Base-by-base conservation (phyloP, 805 yeast species). In the Ogataea sp. region DNA sequence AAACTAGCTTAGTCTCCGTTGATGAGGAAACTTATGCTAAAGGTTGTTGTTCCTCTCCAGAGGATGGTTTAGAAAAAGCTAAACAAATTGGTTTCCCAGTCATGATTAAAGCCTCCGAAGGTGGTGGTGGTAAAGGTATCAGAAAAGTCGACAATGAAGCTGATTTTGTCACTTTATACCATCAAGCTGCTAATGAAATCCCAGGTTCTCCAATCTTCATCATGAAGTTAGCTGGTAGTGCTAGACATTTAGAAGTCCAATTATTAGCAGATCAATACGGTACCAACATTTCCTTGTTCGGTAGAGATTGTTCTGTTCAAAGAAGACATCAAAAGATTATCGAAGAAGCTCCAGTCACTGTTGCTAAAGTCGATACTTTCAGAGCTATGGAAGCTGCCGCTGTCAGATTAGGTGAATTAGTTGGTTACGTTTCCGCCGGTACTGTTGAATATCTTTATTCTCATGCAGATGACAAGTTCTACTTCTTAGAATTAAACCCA, bases 101-200 rank as follows among this genome's bases (percentile, higher is more conserved):
- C 39, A 93, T 93, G 99, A 80, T 93, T 59, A 93, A 93, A 66
- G 98, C 98, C 37, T 88, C 97, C 43, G 99, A 93, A 78, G 99
- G 99, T 72, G 99, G 99, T 66, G 99, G 99, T 69, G 99, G 99
- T 72, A 93, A 93, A 68, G 99, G 99, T 76, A 93, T 93, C 63
- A 83, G 99, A 71, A 88, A 88, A 66, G 97, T 88, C 48, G 95
- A 85, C 41, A 60, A 71, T 46, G 96, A 83, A 62, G 80, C 78
- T 47, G 84, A 88, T 53, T 93, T 93, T 50, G 55, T 71, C 32
- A 46, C 85, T 21, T 65, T 84, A 46, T 93, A 90, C 61, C 79
- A 80, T 50, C 99, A 93, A 70, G 98, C 97, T 34, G 86, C 95
- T 39, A 84, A 84, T 53, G 99, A 93, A 70, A 90, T 93, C 39